phyloP scores from a whole-genome alignment of 1,284 basidiomycete species.

The Puccinia triticina region DNA sequence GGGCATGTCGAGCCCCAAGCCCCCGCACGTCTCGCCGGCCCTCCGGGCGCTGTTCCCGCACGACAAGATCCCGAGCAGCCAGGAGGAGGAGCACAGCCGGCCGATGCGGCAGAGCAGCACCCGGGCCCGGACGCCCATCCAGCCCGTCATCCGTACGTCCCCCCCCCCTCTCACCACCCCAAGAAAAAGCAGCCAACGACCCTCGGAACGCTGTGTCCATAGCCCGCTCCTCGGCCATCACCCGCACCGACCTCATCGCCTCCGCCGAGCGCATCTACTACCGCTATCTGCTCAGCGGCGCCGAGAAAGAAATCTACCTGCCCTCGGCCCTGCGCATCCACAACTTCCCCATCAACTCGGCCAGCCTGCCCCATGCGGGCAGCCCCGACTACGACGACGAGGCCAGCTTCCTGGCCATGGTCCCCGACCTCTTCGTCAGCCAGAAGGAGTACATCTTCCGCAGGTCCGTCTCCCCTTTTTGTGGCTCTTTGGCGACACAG shows the following conservation, averaged over 20 bases:
- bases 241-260: constrained; percentile 81
- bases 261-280: constrained; percentile 94
- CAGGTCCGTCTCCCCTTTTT: constrained; percentile 94
- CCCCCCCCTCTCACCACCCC: not conserved
- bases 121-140: constrained; percentile 17
- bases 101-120: not conserved
- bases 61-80: not conserved
- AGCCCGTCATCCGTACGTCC: constrained; percentile 49
- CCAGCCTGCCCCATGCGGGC: constrained; percentile 70
- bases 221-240: constrained; percentile 84
- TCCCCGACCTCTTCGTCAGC: constrained; percentile 94
- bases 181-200: not conserved
- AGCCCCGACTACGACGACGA: constrained; percentile 66
- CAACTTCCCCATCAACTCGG: constrained; percentile 63
- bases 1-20: not conserved
- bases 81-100: not conserved
- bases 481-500: too few species aligned
- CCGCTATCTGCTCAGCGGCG: constrained; percentile 74
- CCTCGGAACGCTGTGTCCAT: constrained; percentile 62
- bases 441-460: constrained; percentile 98
- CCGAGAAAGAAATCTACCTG: constrained; percentile 84
- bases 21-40: constrained; percentile 32
- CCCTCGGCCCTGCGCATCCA: constrained; percentile 65
- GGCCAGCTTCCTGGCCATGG: constrained; percentile 76
- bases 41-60: constrained; percentile 45